Percentiles rank a stretch among this genome's conserved stretches.
Evolutionary conservation across 257 asterid genomes (phyloP).

Genomic region (Solanum habrochaites): DNA sequence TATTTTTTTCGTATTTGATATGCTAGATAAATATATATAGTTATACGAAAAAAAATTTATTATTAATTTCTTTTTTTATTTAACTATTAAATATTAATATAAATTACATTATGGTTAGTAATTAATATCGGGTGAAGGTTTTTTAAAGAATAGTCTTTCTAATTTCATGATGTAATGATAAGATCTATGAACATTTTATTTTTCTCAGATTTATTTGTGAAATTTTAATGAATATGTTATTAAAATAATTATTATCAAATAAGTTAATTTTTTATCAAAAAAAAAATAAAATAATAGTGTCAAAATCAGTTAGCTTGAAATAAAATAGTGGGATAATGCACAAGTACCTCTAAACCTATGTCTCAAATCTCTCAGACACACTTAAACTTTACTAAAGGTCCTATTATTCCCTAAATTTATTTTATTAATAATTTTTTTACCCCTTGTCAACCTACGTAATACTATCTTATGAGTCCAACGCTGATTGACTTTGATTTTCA

Average conservation of each 20-base stretch:
- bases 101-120: not conserved
- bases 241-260: not conserved
- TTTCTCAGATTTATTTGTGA: not conserved
- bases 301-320: not conserved
- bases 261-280: not conserved
- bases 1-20: not conserved
- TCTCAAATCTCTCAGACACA: too few relatives aligned
- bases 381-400: too few relatives aligned
- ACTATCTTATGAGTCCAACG: fast-evolving
- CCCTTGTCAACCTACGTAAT: too few relatives aligned
- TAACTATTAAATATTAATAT: not conserved
- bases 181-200: too few relatives aligned
- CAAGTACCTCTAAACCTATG: too few relatives aligned
- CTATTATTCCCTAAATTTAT: too few relatives aligned
- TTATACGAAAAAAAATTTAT: not conserved
- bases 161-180: too few relatives aligned
- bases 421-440: too few relatives aligned
- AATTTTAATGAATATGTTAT: too few relatives aligned
- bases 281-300: not conserved
- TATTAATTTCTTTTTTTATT: not conserved
- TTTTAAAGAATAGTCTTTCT: too few relatives aligned
- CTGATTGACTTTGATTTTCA: too few relatives aligned
- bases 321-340: not conserved
- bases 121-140: not conserved
- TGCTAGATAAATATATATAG: not conserved